phyloP scores from a whole-genome alignment of 768 basidiomycete genomes.

The Amanita subjunquillea region DNA sequence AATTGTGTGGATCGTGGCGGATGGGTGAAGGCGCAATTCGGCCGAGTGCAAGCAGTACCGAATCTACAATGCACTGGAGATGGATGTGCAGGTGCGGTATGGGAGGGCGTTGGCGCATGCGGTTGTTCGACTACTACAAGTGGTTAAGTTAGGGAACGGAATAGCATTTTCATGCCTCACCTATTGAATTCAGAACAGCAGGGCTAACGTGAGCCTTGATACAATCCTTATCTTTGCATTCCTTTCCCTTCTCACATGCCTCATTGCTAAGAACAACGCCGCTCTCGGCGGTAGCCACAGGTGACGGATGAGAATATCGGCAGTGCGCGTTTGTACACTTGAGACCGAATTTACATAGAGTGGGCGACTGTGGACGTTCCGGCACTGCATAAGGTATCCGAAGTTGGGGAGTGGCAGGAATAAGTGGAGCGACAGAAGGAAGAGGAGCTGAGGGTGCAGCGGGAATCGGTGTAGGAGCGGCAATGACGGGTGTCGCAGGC shows the following conservation, averaged over 20 bases:
- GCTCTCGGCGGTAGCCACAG: slow-evolving; percentile 92
- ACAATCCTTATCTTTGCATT: slow-evolving; percentile 92
- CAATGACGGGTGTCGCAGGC: slow-evolving; percentile 9
- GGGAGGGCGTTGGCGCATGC: slow-evolving; percentile 22
- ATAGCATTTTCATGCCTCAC: slow-evolving; percentile 22
- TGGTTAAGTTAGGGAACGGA: slow-evolving; percentile 7
- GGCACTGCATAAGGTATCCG: slow-evolving; percentile 47
- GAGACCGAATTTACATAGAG: slow-evolving; percentile 85
- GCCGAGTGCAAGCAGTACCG: slow-evolving; percentile 60
- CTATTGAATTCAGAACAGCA: slow-evolving; percentile 60
- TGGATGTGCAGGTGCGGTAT: slow-evolving; percentile 19
- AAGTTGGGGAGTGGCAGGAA: slow-evolving; percentile 19
- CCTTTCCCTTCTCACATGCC: slow-evolving; percentile 78
- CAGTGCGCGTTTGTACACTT: slow-evolving; percentile 90
- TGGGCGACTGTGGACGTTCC: slow-evolving; percentile 79
- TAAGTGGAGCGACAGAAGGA: slow-evolving; percentile 11
- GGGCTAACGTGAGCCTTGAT: slow-evolving; percentile 87
- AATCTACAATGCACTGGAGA: slow-evolving; percentile 50
- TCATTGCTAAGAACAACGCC: slow-evolving; percentile 94
- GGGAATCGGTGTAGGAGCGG: slow-evolving; percentile 15
- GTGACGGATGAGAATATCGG: slow-evolving; percentile 89
- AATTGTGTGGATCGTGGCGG: slow-evolving; percentile 32
- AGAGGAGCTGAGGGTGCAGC: slow-evolving; percentile 15
- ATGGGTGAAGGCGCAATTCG: slow-evolving; percentile 60
- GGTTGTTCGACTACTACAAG: slow-evolving; percentile 22